Conservation (phyloP, 2,329 filamentous ascomycete species). For the Colletotrichum cereale region DNA sequence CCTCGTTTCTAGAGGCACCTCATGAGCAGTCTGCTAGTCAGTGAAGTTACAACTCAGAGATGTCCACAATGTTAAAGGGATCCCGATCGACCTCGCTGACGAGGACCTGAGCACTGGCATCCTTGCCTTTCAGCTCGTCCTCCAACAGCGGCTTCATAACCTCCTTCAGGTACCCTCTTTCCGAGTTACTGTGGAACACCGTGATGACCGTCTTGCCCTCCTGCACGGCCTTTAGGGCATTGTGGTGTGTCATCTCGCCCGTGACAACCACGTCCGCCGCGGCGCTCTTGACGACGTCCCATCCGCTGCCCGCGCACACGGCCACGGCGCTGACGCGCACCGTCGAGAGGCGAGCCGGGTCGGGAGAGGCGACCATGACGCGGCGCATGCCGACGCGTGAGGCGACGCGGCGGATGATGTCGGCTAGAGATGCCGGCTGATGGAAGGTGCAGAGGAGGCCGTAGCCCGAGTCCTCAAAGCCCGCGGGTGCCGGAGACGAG, state of each 20-base stretch:
- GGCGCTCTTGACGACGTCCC: conserved; percentile 77
- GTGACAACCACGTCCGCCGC: conserved; percentile 87
- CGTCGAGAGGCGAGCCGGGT: conserved; percentile 23
- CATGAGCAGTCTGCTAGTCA: not conserved
- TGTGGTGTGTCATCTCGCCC: conserved; percentile 94
- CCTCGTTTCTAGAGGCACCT: not conserved
- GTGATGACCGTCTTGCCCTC: conserved; percentile 85
- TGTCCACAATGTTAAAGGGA: conserved; percentile 83
- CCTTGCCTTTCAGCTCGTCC: conserved; percentile 65
- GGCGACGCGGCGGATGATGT: conserved; percentile 68
- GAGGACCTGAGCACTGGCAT: conserved; percentile 69
- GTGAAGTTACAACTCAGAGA: conserved; percentile 51
- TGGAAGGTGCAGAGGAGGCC: conserved; percentile 62
- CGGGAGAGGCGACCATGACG: conserved; percentile 58
- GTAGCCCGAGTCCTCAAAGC: conserved; percentile 64
- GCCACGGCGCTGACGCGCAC: conserved; percentile 75
- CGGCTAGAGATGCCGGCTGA: conserved; percentile 53
- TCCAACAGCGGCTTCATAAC: conserved; percentile 77
- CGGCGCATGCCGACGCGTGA: conserved; percentile 74
- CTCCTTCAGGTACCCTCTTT: conserved; percentile 82
- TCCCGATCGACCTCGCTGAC: conserved; percentile 87
- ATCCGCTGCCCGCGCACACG: conserved; percentile 91
- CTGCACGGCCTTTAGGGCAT: conserved; percentile 88
- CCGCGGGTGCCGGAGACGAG: conserved; percentile 53
- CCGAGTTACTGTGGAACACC: conserved; percentile 93